Conservation (phyloP, 1,139 yeast genomes). For the Magnusiomyces clavatus region DNA sequence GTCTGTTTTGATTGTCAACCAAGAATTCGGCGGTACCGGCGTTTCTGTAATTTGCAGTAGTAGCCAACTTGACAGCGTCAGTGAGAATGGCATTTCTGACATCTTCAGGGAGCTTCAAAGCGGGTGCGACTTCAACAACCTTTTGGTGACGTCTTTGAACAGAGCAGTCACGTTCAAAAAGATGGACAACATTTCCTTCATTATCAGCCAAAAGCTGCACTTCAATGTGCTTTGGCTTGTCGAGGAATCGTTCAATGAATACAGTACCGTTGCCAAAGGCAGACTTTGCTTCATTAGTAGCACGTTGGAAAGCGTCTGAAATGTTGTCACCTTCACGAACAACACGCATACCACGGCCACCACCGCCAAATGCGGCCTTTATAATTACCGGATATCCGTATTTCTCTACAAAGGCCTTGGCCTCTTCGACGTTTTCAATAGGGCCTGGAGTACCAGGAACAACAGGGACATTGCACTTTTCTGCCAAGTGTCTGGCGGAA, state of each 20-base stretch:
- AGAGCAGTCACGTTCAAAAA: constrained; percentile 97
- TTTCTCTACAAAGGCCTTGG: constrained; percentile 64
- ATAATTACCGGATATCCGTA: constrained; percentile 95
- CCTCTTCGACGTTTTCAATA: constrained; percentile 72
- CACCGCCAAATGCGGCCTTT: constrained; percentile 99
- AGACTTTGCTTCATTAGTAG: constrained; percentile 87
- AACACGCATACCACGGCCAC: constrained; percentile 99
- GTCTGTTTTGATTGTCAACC: constrained; percentile 90
- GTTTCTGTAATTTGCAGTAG: constrained; percentile 80
- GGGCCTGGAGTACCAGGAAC: constrained; percentile 99
- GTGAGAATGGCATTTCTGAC: constrained; percentile 87
- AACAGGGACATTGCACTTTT: constrained; percentile 74
- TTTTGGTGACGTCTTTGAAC: constrained; percentile 99
- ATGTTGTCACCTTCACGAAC: constrained; percentile 95
- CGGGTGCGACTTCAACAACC: constrained; percentile 99
- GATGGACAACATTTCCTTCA: constrained; percentile 90
- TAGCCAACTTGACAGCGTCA: constrained; percentile 91
- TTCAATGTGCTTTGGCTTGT: constrained; percentile 95
- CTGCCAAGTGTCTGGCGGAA: constrained; percentile 83
- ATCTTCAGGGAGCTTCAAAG: constrained; percentile 70
- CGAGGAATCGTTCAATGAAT: constrained; percentile 91
- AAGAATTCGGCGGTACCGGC: constrained; percentile 99
- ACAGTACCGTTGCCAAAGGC: constrained; percentile 98
- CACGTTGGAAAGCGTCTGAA: constrained; percentile 86
- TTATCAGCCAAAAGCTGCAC: constrained; percentile 93